phyloP scores from a whole-genome alignment of 805 yeast species.

The Pichia exigua region DNA sequence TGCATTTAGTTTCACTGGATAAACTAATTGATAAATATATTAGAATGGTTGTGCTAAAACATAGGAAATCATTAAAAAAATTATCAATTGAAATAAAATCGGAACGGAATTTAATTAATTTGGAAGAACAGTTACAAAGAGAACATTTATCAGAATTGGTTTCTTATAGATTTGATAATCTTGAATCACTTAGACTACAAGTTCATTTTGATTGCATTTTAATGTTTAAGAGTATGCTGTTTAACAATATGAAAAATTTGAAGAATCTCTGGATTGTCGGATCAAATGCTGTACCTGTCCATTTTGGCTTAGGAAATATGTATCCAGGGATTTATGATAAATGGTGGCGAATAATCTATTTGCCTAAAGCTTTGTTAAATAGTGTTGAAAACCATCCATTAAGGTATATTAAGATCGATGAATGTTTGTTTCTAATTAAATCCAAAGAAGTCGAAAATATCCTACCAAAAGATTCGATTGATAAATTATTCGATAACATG shows the following conservation, averaged over 20 bases:
- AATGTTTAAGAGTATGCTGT: slow-evolving; percentile 21
- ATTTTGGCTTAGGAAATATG: slow-evolving; percentile 46
- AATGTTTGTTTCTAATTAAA: slow-evolving; percentile 38
- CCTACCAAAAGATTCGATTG: slow-evolving; percentile 38
- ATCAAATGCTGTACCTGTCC: slow-evolving; percentile 43
- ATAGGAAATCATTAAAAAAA: slow-evolving; percentile 15
- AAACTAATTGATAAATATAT: slow-evolving; percentile 16
- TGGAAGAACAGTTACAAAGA: slow-evolving; percentile 14
- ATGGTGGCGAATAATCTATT: slow-evolving; percentile 50
- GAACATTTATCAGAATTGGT: slow-evolving; percentile 15
- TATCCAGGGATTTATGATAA: slow-evolving; percentile 50
- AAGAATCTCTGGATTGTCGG: slow-evolving; percentile 40
- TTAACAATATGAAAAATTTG: slow-evolving; percentile 25
- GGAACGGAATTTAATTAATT: slow-evolving; percentile 16
- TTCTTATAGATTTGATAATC: slow-evolving; percentile 12
- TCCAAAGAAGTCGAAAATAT: slow-evolving; percentile 15
- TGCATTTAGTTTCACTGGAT: slow-evolving; percentile 12
- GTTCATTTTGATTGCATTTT: slow-evolving; percentile 26
- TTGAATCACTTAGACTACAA: slow-evolving; percentile 36
- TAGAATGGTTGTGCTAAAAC: slow-evolving; percentile 2
- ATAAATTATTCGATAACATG: slow-evolving; percentile 36
- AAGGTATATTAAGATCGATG: slow-evolving; percentile 40
- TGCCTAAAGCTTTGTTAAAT: slow-evolving; percentile 35
- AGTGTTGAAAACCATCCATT: slow-evolving; percentile 16
- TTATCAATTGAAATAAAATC: slow-evolving; percentile 20